A percentile compares a stretch with the other conserved stretches of the same genome.
Evolutionary conservation across 305 asterid species (phyloP).

Genomic region (Plantago coronopus): DNA sequence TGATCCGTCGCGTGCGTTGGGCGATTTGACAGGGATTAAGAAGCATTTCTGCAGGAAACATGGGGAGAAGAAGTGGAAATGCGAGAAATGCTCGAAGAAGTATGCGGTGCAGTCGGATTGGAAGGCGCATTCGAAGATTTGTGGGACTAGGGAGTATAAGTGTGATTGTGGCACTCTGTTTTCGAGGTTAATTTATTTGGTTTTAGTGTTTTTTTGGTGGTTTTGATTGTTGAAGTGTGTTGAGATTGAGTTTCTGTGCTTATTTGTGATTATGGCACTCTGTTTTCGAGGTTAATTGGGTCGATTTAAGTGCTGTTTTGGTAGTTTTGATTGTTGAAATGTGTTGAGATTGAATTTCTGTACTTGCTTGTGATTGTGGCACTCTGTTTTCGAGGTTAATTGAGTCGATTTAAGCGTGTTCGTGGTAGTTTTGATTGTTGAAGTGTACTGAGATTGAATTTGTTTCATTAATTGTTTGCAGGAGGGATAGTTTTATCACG

Average conservation of each 20-base stretch:
- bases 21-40: conserved; percentile 62
- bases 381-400: conserved; percentile 31
- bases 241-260: background rate
- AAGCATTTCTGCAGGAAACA: conserved; percentile 64
- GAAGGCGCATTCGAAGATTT: conserved; percentile 59
- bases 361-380: no score
- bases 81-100: conserved; percentile 49
- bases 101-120: conserved; percentile 64
- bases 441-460: background rate
- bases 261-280: no score
- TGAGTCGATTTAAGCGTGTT: no score
- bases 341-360: no score
- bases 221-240: background rate
- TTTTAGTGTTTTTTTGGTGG: background rate
- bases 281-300: no score
- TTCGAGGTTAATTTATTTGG: conserved; percentile 32
- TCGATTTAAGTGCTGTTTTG: no score
- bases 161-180: conserved; percentile 65
- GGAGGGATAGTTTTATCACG: conserved; percentile 67
- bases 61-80: conserved; percentile 70
- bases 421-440: no score
- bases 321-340: no score
- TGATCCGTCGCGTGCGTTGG: conserved; percentile 49
- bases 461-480: background rate
- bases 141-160: conserved; percentile 57